A percentile compares a stretch with the other conserved stretches of the same genome.
These are phyloP conservation scores for Umbelopsis sp. DNA, from an alignment of 371 early-diverging fungal genomes.

Conservation along the genomic window DNA sequence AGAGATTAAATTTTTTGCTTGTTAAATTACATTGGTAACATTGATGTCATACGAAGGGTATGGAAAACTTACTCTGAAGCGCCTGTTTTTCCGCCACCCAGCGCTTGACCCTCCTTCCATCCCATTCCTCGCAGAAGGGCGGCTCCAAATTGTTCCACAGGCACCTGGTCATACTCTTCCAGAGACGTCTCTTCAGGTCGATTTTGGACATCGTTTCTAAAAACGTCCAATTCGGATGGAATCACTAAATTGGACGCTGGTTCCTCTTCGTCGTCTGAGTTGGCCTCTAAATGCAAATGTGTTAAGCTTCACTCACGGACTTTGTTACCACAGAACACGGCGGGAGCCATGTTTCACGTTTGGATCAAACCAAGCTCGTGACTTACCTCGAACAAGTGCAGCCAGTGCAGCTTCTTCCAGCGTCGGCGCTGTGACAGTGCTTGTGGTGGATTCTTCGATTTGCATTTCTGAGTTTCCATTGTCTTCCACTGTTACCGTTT, in stretches of 20 bases:
- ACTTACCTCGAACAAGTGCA: conserved; percentile 55
- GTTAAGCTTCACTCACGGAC: too few species aligned
- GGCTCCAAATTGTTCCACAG: conserved; percentile 89
- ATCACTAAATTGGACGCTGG: conserved; percentile 52
- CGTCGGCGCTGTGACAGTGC: conserved; percentile 19
- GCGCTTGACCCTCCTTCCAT: conserved; percentile 79
- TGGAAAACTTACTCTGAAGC: conserved; percentile 20
- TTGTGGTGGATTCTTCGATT: conserved; percentile 19
- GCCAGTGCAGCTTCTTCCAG: conserved; percentile 62
- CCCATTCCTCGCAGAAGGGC: conserved; percentile 93
- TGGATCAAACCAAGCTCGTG: neutral
- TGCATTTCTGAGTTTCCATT: conserved; percentile 13
- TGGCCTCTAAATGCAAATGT: conserved; percentile 43
- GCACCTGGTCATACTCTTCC: conserved; percentile 84
- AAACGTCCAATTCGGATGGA: conserved; percentile 55
- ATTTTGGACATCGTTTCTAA: conserved; percentile 51
- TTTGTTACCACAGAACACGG: too few species aligned
- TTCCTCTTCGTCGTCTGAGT: conserved; percentile 48
- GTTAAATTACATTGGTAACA: neutral
- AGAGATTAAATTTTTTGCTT: conserved; percentile 17
- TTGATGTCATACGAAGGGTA: neutral
- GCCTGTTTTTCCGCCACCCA: conserved; percentile 51
- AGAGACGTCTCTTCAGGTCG: conserved; percentile 68
- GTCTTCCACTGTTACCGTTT: conserved; percentile 21
- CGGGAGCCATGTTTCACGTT: too few species aligned